Evolutionary conservation across 1,139 yeast genomes (phyloP).

Genomic region (Saccharomyces hybrid): DNA sequence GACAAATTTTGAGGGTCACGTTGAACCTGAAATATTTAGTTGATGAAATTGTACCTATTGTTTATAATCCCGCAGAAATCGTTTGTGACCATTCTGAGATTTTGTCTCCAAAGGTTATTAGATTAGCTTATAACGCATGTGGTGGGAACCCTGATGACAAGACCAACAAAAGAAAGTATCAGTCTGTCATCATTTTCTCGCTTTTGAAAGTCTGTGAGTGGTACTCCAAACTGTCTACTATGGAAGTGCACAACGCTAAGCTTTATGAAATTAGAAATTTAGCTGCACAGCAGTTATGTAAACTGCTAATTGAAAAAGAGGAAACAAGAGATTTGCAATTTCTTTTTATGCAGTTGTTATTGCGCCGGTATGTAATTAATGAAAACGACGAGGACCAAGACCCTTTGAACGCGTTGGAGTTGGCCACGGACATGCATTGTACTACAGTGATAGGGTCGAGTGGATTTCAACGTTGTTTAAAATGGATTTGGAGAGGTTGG

Average conservation of each 20-base stretch:
- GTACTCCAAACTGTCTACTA: constrained; percentile 56
- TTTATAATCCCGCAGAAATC: constrained; percentile 45
- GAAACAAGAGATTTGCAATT: constrained; percentile 50
- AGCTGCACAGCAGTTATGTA: constrained; percentile 69
- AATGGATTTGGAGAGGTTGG: constrained; percentile 95
- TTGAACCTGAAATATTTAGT: constrained; percentile 64
- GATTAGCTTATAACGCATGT: constrained; percentile 63
- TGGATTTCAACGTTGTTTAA: constrained; percentile 79
- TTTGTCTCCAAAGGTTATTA: constrained; percentile 50
- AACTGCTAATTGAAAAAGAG: constrained; percentile 54
- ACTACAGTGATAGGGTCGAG: constrained; percentile 68
- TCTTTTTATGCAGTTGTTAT: constrained; percentile 66
- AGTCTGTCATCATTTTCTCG: constrained; percentile 61
- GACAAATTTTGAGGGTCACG: constrained; percentile 69
- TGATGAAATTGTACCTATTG: constrained; percentile 63
- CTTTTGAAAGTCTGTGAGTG: constrained; percentile 69
- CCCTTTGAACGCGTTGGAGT: constrained; percentile 67
- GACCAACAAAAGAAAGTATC: constrained; percentile 53
- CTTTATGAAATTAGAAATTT: constrained; percentile 53
- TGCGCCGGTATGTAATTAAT: constrained; percentile 65
- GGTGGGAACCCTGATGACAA: constrained; percentile 69
- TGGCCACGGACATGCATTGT: constrained; percentile 82
- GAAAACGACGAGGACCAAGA: constrained; percentile 53
- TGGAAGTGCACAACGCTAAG: constrained; percentile 62
- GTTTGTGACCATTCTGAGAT: constrained; percentile 55